phyloP scores from a whole-genome alignment of 768 basidiomycete genomes.

The Gelatoporia subvermispora region DNA sequence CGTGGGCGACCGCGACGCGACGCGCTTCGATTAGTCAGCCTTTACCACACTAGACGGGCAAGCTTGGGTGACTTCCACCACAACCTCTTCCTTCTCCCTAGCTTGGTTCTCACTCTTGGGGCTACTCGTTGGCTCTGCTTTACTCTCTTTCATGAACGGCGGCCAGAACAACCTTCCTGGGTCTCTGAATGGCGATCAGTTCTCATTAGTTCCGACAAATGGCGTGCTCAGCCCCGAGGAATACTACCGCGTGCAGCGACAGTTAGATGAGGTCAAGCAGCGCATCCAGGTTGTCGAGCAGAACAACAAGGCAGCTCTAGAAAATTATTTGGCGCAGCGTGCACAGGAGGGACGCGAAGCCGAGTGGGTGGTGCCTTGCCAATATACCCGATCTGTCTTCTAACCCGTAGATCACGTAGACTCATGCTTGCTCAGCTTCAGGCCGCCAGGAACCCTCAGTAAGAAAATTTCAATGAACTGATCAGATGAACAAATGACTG shows the following conservation, averaged over 20 bases:
- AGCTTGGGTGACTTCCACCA: background rate
- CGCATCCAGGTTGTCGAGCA: conserved; percentile 26
- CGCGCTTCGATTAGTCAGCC: conserved; percentile 12
- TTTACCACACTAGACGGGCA: background rate
- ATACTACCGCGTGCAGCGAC: conserved; percentile 14
- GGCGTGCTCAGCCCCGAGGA: conserved; percentile 19
- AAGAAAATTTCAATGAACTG: background rate
- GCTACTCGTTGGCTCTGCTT: too few species aligned
- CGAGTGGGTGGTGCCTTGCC: conserved; percentile 26
- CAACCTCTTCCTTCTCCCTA: too few species aligned
- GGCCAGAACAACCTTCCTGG: conserved; percentile 3
- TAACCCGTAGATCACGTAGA: background rate
- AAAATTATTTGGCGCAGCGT: background rate
- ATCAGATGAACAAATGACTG: background rate
- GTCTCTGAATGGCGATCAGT: background rate
- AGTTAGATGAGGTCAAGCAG: conserved; percentile 16
- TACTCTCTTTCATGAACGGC: conserved; percentile 13
- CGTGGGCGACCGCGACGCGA: conserved; percentile 9
- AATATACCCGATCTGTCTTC: background rate
- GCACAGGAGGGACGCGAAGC: conserved; percentile 40
- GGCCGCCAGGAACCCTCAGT: background rate
- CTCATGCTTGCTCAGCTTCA: conserved; percentile 1
- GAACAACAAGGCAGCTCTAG: conserved; percentile 28
- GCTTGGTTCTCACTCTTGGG: too few species aligned
- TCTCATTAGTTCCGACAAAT: conserved; percentile 2